Percentiles rank a stretch among this genome's conserved stretches.
These are phyloP conservation scores for Rhizoclosmatium sp. DNA, from an alignment of 192 early-diverging fungal genomes.

Conservation along the genomic window DNA sequence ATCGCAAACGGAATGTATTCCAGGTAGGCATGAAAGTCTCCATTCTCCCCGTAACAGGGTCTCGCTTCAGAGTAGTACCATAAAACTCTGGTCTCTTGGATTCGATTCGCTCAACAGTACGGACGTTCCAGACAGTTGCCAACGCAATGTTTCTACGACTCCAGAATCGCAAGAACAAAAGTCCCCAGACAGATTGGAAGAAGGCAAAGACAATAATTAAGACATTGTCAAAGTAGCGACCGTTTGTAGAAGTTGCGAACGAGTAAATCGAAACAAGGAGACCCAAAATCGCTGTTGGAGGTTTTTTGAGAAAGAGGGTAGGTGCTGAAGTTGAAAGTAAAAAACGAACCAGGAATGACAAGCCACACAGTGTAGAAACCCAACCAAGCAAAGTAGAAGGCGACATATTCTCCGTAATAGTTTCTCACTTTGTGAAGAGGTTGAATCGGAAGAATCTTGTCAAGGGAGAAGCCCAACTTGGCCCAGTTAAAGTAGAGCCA, in stretches of 20 bases:
- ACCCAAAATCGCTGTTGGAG: slow-evolving; percentile 49
- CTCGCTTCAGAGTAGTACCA: slow-evolving; percentile 51
- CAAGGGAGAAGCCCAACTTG: slow-evolving; percentile 5
- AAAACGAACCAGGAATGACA: slow-evolving; percentile 33
- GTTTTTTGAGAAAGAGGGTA: not conserved
- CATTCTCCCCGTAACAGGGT: slow-evolving; percentile 60
- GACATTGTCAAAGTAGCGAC: slow-evolving; percentile 62
- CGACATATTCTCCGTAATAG: slow-evolving; percentile 77
- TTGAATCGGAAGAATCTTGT: slow-evolving; percentile 23
- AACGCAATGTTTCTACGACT: slow-evolving; percentile 59
- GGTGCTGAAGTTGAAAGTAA: too few relatives aligned
- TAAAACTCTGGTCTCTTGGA: slow-evolving; percentile 68
- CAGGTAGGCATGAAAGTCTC: slow-evolving; percentile 35
- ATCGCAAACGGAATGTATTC: not conserved
- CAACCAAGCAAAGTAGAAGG: slow-evolving; percentile 75
- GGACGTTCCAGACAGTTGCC: slow-evolving; percentile 62
- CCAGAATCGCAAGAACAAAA: slow-evolving; percentile 71
- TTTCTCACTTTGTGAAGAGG: slow-evolving; percentile 41
- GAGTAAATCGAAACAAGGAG: slow-evolving; percentile 63
- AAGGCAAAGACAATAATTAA: slow-evolving; percentile 64
- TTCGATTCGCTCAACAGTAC: slow-evolving; percentile 60
- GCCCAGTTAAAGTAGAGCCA: slow-evolving; percentile 57
- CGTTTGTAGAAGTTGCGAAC: slow-evolving; percentile 23
- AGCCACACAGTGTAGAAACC: slow-evolving; percentile 73
- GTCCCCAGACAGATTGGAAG: slow-evolving; percentile 68